These are phyloP conservation scores for Capsella rubella DNA, from an alignment of 441 rosid species.

Conservation along the genomic window DNA sequence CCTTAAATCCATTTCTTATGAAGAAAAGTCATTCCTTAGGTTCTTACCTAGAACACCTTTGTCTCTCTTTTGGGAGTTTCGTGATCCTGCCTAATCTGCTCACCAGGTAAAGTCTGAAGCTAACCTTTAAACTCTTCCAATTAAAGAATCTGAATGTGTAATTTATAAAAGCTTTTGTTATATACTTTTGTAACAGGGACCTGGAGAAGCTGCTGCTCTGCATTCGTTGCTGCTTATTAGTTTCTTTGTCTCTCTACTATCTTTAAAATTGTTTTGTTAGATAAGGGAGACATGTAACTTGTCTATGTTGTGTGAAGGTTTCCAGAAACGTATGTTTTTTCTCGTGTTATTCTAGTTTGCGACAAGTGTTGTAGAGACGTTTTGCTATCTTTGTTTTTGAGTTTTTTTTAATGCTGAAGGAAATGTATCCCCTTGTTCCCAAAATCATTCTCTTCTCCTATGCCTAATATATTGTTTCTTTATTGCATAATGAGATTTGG, in stretches of 20 bases:
- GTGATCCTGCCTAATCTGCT: constrained; percentile 35
- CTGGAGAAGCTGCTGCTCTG: constrained; percentile 32
- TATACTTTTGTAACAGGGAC: constrained; percentile 35
- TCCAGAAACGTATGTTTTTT: constrained; percentile 6
- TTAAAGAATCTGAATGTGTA: neutral
- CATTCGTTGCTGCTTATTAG: constrained; percentile 29
- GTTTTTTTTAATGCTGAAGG: constrained; percentile 34
- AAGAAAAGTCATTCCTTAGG: constrained; percentile 30
- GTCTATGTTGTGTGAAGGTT: constrained; percentile 29
- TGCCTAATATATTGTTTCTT: neutral
- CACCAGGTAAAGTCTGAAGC: constrained; percentile 31
- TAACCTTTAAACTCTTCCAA: neutral
- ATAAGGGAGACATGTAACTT: constrained; percentile 11
- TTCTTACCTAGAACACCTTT: constrained; percentile 21
- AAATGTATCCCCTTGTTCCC: constrained; percentile 38
- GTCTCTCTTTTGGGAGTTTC: constrained; percentile 21
- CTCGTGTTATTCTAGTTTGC: constrained; percentile 28
- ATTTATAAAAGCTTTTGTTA: constrained; percentile 18
- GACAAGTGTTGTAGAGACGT: constrained; percentile 29
- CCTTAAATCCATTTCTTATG: constrained; percentile 2
- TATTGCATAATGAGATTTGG: neutral
- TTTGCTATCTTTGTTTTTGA: constrained; percentile 19
- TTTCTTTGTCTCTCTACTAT: constrained; percentile 29
- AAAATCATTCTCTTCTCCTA: neutral
- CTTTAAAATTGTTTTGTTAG: constrained; percentile 23